Base-by-base conservation (phyloP, 1,284 basidiomycete species). In the Moniliophthora roreri region DNA sequence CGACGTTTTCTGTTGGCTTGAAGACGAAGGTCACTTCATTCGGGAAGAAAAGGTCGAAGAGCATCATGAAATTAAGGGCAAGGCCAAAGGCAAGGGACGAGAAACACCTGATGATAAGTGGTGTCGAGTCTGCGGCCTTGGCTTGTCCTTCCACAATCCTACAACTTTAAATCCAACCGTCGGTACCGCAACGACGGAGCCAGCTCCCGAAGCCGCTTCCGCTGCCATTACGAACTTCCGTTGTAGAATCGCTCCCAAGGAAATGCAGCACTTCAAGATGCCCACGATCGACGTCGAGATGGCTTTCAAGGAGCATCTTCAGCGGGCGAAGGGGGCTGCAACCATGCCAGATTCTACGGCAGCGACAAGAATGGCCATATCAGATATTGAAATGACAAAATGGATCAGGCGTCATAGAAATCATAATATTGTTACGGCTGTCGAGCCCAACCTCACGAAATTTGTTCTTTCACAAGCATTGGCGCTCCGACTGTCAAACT, bases 1-100 rank as follows among this genome's bases (percentile, higher is more conserved):
- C 3, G 82, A 85, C 48, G 76, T 87, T 1, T 84, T 78, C 63
- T 67, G 66, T 34, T 88, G 84, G 80, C 72, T 88, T 35, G 73
- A 75, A 48, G 77, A 80, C 40, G 71, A 77, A 56, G 77, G 74
- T 4, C 70, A 76, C 45, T 81, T 83, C 59, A 69, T 72, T 41
- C 75, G 76, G 11, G 28, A 32, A 46, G 52, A 47, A 6, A 39
- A 34, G 26, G 40, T 44, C 26, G 21, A 28, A 1, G 54, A 39
- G 37, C 57, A 48, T 48, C 39, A 4, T 38, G 21, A 51, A 24
- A 11, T 21, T 50, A 40, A 49, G 36, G 49, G 18, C 39, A 36
- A 39, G 21, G 32, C 42, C 54, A 50, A 52, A 54, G 38, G 36
- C 10, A 16, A 18, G 4, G 18, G 15, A 10, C 37, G 15, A 48